Evolutionary conservation across 2,329 filamentous ascomycete genomes (phyloP), one percentile per base, ranked within the genome.

Genomic region (Arachnomyces sp.): DNA sequence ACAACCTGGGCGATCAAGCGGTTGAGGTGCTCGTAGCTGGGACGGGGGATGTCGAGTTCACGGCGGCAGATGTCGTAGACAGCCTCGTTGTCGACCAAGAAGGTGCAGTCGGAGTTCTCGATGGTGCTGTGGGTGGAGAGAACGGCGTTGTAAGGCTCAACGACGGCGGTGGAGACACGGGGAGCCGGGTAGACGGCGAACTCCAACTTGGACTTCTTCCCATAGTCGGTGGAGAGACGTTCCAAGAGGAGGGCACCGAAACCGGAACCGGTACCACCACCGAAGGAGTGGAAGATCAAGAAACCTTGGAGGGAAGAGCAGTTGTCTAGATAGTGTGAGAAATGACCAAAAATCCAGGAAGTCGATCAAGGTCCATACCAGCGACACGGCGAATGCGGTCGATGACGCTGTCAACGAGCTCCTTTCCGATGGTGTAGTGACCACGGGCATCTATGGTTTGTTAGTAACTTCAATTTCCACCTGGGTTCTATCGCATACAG

Each of bases 391-490:
- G 76, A 53, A 82, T 73, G 52, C 75, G 76, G 52, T 81, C 77
- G 55, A 80, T 70, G 42, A 81, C 77, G 40, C 66, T 70, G 53
- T 81, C 77, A 44, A 79, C 71, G 51, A 81, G 69, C 57, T 81
- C 78, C 65, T 81, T 82, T 54, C 78, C 78, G 54, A 81, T 73
- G 33, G 78, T 82, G 60, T 82, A 82, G 63, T 82, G 78, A 45
- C 78, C 78, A 64, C 78, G 73, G 48, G 78, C 78, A 65, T 82
- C 72, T 76, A 44, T 13, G 9, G 28, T 16, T 30, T 29, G 25
- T 14, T 34, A 28, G n/a, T 30, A 16, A 37, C 20, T 25, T 25
- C 20, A 5, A 28, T 30, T 3, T 31, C 15, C 7, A 13, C 17
- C 11, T 14, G 34, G 9, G 29, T 29, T 31, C 14, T 15, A n/a